These are phyloP conservation scores for Exophiala mesophila DNA, from an alignment of 2,329 filamentous ascomycete species.

Conservation along the genomic window DNA sequence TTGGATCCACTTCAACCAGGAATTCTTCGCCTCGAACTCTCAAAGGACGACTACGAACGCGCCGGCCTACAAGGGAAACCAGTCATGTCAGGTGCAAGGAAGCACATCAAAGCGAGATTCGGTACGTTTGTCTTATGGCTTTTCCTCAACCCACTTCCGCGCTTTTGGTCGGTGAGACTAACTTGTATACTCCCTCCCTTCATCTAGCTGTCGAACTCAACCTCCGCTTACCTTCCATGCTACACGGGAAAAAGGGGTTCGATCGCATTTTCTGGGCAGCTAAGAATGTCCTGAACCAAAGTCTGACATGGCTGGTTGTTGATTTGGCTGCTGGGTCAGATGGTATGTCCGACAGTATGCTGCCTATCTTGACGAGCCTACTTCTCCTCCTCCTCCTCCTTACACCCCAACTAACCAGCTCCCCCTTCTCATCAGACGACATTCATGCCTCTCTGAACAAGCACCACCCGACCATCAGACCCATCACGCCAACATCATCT, in stretches of 20 bases:
- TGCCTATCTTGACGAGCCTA: background rate
- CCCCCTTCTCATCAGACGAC: background rate
- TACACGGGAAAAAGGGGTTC: slow-evolving; percentile 77
- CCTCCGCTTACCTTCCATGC: slow-evolving; percentile 68
- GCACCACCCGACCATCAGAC: slow-evolving; percentile 35
- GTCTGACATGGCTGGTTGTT: slow-evolving; percentile 15
- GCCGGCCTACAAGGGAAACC: slow-evolving; percentile 73
- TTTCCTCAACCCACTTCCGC: background rate
- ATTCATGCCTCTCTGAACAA: slow-evolving; percentile 7
- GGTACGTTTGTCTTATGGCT: slow-evolving; percentile 44
- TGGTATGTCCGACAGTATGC: background rate
- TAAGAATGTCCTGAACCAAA: slow-evolving; percentile 66
- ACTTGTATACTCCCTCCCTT: background rate
- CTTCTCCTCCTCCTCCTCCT: background rate
- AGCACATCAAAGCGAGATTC: slow-evolving; percentile 68
- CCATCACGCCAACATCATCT: slow-evolving; percentile 28
- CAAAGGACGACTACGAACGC: slow-evolving; percentile 75
- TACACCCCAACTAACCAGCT: background rate
- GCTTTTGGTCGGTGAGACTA: background rate
- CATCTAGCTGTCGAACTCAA: slow-evolving; percentile 68
- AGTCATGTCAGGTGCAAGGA: slow-evolving; percentile 49
- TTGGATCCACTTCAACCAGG: slow-evolving; percentile 53
- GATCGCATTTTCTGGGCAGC: slow-evolving; percentile 72
- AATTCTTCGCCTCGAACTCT: slow-evolving; percentile 68
- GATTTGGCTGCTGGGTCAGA: slow-evolving; percentile 4